Base-by-base conservation (phyloP, 2,329 filamentous ascomycete species). In the Trichoderma asperellum region DNA sequence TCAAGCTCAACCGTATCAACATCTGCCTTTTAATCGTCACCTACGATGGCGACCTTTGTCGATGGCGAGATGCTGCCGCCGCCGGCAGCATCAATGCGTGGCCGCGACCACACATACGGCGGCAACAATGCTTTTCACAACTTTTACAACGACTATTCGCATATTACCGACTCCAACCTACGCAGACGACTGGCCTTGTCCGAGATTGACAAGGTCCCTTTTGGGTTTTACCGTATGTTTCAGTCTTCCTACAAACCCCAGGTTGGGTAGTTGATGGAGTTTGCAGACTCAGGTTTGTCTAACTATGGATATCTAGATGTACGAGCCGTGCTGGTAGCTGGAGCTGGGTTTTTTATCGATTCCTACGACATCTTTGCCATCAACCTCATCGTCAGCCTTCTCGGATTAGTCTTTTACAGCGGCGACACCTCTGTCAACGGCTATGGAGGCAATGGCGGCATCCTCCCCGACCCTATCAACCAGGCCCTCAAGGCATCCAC, bases 341-440 rank as follows among this genome's bases (percentile, higher is more conserved):
- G 92, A 60, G 89, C 93, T 70, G 92, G 92, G 63, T 95, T 96
- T 83, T 93, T 95, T 77, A 90, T 92, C 58, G 92, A 94, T 78
- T 90, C 91, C 14, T 95, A 95, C 81, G 89, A 88, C 73, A 92
- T 94, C 74, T 96, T 96, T 78, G 91, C 92, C 75, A 92, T 94
- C 78, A 92, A 91, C 77, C 83, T 94, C 59, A 86, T 92, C 60
- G 91, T 89, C 1, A 86, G 85, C 57, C 87, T 94, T 77, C 81
- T 95, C 16, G 92, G 92, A 56, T 85, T 94, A 16, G 91, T 93
- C 60, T 96, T 91, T 78, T 96, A 91, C 87, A 83, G 87, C 72
- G 83, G 83, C 2, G 71, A 79, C 5, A 76, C 79, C 2, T 76
- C 76, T 3, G 71, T 73, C 18, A 80, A 85, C 64, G 84, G 84